Conservation (phyloP, 257 asterid species). For the Salvia rosmarinus region DNA sequence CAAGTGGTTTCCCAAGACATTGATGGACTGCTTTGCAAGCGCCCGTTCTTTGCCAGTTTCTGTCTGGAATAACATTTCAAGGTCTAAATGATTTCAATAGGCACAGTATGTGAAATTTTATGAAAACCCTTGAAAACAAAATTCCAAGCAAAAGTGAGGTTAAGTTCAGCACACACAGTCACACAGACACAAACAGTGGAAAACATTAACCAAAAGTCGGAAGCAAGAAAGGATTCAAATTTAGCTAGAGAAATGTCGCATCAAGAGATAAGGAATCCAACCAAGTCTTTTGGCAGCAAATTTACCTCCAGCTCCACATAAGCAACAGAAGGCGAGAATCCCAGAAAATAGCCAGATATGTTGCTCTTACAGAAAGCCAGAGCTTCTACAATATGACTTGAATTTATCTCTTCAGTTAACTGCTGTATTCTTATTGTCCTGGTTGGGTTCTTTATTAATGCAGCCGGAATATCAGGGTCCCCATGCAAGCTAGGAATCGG, state of each 20-base stretch:
- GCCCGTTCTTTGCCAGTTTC: slow-evolving; percentile 65
- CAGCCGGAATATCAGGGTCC: slow-evolving; percentile 50
- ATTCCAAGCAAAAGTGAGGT: slow-evolving; percentile 13
- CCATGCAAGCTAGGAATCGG: slow-evolving; percentile 52
- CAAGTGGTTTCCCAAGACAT: slow-evolving; percentile 50
- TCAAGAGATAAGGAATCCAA: slow-evolving; percentile 16
- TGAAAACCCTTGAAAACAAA: slow-evolving; percentile 1
- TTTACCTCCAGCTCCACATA: slow-evolving; percentile 71
- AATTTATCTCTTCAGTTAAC: slow-evolving; percentile 44
- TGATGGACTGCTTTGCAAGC: slow-evolving; percentile 49
- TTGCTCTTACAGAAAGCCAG: slow-evolving; percentile 51
- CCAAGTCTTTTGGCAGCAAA: slow-evolving; percentile 6
- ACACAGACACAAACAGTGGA: neutral
- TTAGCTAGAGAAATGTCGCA: slow-evolving; percentile 17
- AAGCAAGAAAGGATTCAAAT: neutral
- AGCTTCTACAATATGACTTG: slow-evolving; percentile 47
- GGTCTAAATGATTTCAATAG: slow-evolving; percentile 17
- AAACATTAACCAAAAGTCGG: neutral
- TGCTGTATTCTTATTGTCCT: slow-evolving; percentile 55
- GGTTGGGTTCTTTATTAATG: slow-evolving; percentile 60
- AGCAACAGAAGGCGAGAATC: slow-evolving; percentile 49
- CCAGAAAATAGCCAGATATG: slow-evolving; percentile 55
- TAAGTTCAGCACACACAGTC: neutral
- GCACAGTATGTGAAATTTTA: neutral
- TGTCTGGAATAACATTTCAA: slow-evolving; percentile 44